Evolutionary conservation across 2,329 filamentous ascomycete species (phyloP).

Genomic region (Drechmeria coniospora): DNA sequence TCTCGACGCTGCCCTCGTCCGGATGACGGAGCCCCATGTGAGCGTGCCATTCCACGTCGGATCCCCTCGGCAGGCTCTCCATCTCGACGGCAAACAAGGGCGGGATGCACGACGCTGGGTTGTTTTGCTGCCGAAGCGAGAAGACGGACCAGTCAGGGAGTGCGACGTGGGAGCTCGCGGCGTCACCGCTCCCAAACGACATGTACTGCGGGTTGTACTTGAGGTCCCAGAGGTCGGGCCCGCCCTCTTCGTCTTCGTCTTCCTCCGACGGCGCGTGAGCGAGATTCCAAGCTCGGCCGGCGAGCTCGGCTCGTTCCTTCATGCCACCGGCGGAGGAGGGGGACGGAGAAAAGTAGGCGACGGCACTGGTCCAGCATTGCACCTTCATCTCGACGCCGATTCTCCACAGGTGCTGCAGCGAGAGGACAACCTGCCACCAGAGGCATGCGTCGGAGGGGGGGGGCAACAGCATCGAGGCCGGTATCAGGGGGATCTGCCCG

Average conservation of each 20-base stretch:
- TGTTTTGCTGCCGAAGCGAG: conserved; percentile 19
- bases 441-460: conserved; percentile 23
- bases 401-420: conserved; percentile 80
- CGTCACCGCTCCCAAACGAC: conserved; percentile 19
- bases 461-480: conserved; percentile 57
- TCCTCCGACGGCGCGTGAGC: conserved; percentile 25
- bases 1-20: conserved; percentile 12
- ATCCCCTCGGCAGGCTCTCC: conserved; percentile 55
- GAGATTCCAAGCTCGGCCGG: conserved; percentile 30
- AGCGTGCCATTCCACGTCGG: conserved; percentile 72
- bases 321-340: conserved; percentile 12
- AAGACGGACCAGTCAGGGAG: conserved; percentile 38
- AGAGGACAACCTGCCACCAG: conserved; percentile 47
- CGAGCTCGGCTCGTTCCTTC: conserved; percentile 23
- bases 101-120: conserved; percentile 28
- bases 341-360: conserved; percentile 54
- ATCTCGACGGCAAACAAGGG: conserved; percentile 66
- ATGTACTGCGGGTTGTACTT: conserved; percentile 39
- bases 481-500: conserved; percentile 81
- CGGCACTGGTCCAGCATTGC: conserved; percentile 56
- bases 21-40: conserved; percentile 39
- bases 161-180: conserved; percentile 8
- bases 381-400: conserved; percentile 60
- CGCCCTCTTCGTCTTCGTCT: conserved; percentile 31
- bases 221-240: conserved; percentile 54